Evolutionary conservation across 2,329 filamentous ascomycete species (phyloP), one percentile per base, ranked within the genome.

Genomic region (Neocucurbitaria cava): DNA sequence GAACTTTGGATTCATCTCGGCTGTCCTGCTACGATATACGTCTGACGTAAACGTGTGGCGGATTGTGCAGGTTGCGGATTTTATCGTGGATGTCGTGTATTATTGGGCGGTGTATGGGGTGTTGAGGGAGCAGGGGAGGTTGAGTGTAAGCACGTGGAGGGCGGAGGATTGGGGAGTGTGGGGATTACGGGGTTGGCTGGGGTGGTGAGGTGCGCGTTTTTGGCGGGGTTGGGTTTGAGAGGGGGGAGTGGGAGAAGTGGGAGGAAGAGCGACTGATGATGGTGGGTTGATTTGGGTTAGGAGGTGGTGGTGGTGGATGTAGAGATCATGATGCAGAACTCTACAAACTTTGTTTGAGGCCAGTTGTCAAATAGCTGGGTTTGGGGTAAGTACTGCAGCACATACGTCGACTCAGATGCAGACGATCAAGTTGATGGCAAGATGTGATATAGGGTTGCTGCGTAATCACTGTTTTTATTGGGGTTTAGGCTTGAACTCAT

Each of bases 391-490:
- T 38, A 38, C 11, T 11, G 35, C 13, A 38, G 8, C 15, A 45
- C 39, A 11, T 46, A 31, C 24, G 58, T 65, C 33, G 82, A 81
- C 49, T 80, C 81, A 0, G 46, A 58, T 7, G 65, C 64, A 0
- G 67, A 71, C 24, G 9, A 26, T 5, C 9, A 26, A 26, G 24
- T 5, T 9, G 5, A 5, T 9, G 2, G 24, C 24, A 26, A 5
- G 9, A 5, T 9, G 5, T 9, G 9, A 9, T 5, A 5, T 26
- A 26, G 9, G 24, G 24, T 9, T 26, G 24, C 24, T 26, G 24
- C 24, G 24, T 5, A 26, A 26, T 26, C 24, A 26, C 24, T 5
- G 24, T 9, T 26, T 11, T 43, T n/a, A 18, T n/a, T n/a, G 15
- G 26, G 24, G 7, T 10, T n/a, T 13, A 18, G 15, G 7, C 8